Percentiles rank a stretch among this genome's conserved stretches.
Conservation (phyloP, 2,329 filamentous ascomycete genomes). For the Aspergillus sp. region DNA sequence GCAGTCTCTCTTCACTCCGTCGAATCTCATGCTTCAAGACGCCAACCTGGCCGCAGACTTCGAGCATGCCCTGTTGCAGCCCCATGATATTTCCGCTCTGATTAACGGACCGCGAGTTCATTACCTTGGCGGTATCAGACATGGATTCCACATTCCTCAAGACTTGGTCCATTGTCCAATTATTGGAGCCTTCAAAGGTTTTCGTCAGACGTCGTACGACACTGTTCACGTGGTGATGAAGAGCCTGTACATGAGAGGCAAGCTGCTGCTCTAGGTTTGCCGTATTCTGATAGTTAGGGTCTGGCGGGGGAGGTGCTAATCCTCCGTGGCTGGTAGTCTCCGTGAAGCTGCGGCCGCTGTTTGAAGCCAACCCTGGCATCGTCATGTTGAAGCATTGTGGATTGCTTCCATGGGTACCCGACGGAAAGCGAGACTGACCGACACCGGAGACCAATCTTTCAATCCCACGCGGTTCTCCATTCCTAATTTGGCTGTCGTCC, state of each 20-base stretch:
- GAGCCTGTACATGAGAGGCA: conserved; percentile 8
- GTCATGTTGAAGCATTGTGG: too few relatives aligned
- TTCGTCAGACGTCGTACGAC: conserved; percentile 7
- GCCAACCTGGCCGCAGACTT: neutral
- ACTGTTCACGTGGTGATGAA: conserved; percentile 16
- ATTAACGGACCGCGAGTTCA: conserved; percentile 8
- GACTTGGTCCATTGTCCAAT: conserved; percentile 16
- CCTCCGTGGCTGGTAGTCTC: conserved; percentile 11
- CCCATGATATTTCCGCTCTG: conserved; percentile 11
- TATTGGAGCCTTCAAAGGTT: conserved; percentile 12
- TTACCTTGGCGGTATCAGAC: conserved; percentile 8
- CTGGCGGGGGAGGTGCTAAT: conserved; percentile 18
- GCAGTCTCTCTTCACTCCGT: conserved; percentile 7
- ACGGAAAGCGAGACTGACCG: too few relatives aligned
- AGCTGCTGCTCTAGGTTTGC: conserved; percentile 16
- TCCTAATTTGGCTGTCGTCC: too few relatives aligned
- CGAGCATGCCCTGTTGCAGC: conserved; percentile 4
- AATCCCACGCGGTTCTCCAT: too few relatives aligned
- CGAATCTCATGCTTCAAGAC: conserved; percentile 4
- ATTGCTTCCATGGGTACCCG: too few relatives aligned
- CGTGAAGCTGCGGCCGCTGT: neutral
- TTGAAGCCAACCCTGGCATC: too few relatives aligned
- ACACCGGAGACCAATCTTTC: too few relatives aligned
- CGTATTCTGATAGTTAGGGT: conserved; percentile 15
- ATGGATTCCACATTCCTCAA: conserved; percentile 12